Percentiles rank a stretch among this genome's conserved stretches.
Conservation (phyloP, 108 stramenopile genomes). For the Bacterosira constricta region DNA sequence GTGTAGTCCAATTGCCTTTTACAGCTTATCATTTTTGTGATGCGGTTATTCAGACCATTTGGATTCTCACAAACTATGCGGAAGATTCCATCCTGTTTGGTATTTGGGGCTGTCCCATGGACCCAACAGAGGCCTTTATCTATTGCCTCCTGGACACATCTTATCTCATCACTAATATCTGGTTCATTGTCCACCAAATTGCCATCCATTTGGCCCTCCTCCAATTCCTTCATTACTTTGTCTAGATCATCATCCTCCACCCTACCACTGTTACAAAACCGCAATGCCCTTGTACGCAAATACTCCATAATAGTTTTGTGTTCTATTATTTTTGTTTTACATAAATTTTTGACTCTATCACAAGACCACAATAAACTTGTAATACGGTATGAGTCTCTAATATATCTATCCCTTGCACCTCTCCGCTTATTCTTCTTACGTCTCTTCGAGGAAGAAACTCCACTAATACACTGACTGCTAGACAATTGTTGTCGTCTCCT, state of each 20-base stretch:
- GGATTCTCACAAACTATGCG: not conserved
- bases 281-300: not conserved
- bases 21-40: not conserved
- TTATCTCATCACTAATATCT: too few species aligned
- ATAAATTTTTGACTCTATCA: not conserved
- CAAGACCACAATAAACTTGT: not conserved
- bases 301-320: too few species aligned
- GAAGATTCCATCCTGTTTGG: not conserved
- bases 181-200: too few species aligned
- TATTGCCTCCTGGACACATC: too few species aligned
- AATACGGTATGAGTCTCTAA: not conserved
- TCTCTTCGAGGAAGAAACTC: not conserved
- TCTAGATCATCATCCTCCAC: not conserved
- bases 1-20: not conserved
- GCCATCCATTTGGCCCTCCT: too few species aligned
- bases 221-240: not conserved
- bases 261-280: not conserved
- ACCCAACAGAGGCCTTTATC: too few species aligned
- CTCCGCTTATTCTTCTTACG: not conserved
- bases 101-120: not conserved
- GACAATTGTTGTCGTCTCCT: not conserved
- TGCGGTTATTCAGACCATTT: not conserved
- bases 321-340: too few species aligned
- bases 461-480: not conserved
- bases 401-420: not conserved